Base-by-base conservation (phyloP, 768 basidiomycete genomes). In the Kwoniella dejecticola region DNA sequence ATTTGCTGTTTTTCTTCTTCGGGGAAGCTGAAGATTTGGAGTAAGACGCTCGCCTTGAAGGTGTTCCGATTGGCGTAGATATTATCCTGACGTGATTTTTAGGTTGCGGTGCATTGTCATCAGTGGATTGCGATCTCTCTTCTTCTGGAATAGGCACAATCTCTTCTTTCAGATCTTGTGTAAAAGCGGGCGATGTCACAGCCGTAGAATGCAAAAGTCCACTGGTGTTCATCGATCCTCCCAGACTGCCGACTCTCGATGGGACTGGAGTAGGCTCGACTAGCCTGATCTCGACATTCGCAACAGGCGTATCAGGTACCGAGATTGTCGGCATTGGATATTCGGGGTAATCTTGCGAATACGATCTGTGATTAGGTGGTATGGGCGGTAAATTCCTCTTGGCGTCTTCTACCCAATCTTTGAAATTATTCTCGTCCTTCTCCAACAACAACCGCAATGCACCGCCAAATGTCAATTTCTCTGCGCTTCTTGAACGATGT, bases 211-310 rank as follows among this genome's bases (percentile, higher is more conserved):
- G 27, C 23, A 68, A 44, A 17, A 71, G 36, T 4, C 70, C 67
- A 1, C 42, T 55, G 6, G 65, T 58, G 30, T 49, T 63, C 53
- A 69, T 70, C 19, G 70, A 73, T 13, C 69, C 74, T 7, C 74
- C 74, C 5, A 79, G 58, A 45, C 73, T 75, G 6, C 76, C 76
- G 0, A 75, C 77, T 15, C 77, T 64, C 48, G 66, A 69, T 3
- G 77, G 76, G 1, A 73, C 77, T 26, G 77, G 77, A 17, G 77
- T 79, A 12, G 77, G 77, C 49, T 76, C 76, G 21, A 79, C 72
- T 31, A 76, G 55, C 1, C 74, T 66, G n/a, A 75, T 72, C 38
- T 75, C 73, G 5, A 75, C 47, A 27, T 75, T 59, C 17, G 70
- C 66, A 23, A 68, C 45, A 2, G 73, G 73, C 2, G 73, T 72